Conservation (phyloP, 73 alveolate genomes). For the Paramecium sexaurelia region DNA sequence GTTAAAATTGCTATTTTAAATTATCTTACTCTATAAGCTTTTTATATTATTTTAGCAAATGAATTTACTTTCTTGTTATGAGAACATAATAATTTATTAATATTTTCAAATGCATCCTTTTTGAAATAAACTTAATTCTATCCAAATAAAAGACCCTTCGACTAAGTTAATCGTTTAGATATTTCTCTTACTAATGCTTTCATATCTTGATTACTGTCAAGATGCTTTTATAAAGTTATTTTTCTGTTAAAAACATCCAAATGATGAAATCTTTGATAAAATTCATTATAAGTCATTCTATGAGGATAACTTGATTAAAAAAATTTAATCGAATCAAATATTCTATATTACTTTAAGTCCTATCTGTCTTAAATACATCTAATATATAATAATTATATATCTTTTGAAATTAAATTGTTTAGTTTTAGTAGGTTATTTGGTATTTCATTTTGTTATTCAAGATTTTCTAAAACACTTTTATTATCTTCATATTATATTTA, state of each 20-base stretch:
- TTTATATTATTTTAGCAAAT: not conserved
- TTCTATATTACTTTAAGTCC: not conserved
- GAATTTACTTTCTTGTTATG: not conserved
- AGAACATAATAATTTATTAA: not conserved
- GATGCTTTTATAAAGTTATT: not conserved
- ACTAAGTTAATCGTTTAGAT: not conserved
- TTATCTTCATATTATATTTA: not conserved
- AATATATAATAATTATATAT: not conserved
- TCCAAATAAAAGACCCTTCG: not conserved
- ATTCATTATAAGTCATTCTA: not conserved
- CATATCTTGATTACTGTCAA: conserved; percentile 16
- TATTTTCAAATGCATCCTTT: not conserved
- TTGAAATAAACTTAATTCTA: not conserved
- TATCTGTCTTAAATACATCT: not conserved
- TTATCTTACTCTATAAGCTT: not conserved
- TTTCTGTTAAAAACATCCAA: conserved; percentile 9
- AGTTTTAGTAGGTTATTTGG: not conserved
- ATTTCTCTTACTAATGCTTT: conserved; percentile 19
- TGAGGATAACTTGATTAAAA: not conserved
- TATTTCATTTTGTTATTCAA: not conserved
- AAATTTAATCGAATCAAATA: not conserved
- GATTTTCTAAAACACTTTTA: not conserved
- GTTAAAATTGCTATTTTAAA: not conserved
- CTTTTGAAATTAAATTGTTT: not conserved
- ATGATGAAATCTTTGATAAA: conserved; percentile 36